A percentile compares a stretch with the other conserved stretches of the same genome.
Evolutionary conservation across 2,329 filamentous ascomycete species (phyloP).

Genomic region (Ophiosphaerella herpotricha): DNA sequence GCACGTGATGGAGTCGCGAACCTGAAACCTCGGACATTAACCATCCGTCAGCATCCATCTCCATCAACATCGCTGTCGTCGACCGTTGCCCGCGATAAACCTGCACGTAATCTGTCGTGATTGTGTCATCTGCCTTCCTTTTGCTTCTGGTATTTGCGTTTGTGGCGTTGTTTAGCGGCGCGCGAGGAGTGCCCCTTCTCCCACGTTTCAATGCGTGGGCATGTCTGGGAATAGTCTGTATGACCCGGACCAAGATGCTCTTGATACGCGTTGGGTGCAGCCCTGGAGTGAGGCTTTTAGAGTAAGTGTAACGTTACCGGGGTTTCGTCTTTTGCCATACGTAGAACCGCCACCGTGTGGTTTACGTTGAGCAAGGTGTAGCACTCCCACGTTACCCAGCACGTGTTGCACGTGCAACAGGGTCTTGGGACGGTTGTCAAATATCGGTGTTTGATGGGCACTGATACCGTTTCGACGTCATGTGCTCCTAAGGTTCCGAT

Average conservation of each 20-base stretch:
- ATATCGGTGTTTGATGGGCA: background rate
- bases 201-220: conserved; percentile 15
- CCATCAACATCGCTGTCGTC: conserved; percentile 8
- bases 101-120: conserved; percentile 4
- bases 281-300: conserved; percentile 41
- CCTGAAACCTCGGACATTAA: conserved; percentile 2
- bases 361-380: background rate
- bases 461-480: background rate
- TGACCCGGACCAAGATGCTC: conserved; percentile 33
- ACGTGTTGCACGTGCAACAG: background rate
- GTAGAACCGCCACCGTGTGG: background rate
- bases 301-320: conserved; percentile 22
- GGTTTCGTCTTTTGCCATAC: background rate
- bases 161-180: conserved; percentile 2
- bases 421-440: background rate
- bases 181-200: conserved; percentile 10
- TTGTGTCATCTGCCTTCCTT: conserved; percentile 1
- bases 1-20: conserved; percentile 17
- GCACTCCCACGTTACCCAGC: background rate
- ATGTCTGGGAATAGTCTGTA: conserved; percentile 38
- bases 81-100: background rate
- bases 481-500: background rate
- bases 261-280: conserved; percentile 30
- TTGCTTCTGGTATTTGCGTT: conserved; percentile 2
- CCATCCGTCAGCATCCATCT: conserved; percentile 7